Base-by-base conservation (phyloP, 1,139 yeast genomes). In the Geotrichum candidum region DNA sequence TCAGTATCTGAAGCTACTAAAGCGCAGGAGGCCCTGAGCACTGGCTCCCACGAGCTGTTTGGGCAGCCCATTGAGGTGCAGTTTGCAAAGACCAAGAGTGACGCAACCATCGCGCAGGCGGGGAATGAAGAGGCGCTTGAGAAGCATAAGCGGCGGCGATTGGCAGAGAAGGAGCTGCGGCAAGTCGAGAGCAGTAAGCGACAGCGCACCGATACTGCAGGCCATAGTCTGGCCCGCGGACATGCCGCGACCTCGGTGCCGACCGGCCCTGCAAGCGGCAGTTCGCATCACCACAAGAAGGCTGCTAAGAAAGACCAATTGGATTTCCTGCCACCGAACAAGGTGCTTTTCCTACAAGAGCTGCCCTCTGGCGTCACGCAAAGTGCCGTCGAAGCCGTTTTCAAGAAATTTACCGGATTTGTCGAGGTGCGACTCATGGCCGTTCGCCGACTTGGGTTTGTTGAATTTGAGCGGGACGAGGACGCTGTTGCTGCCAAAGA, bases 391-490 rank as follows among this genome's bases (percentile, higher is more conserved):
- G 71, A 75, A 1, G 76, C 70, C 0, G 68, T 77, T 0, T 90
- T 88, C 68, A 78, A 76, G 4, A 68, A 74, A 15, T 83, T 74
- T 66, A 73, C 77, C 1, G 96, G 96, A 0, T 87, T 85, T 65
- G 75, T 82, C 31, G 88, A 85, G 64, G 78, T 86, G 0, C 82
- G 96, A 60, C 75, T 84, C 58, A 90, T 94, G 46, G 79, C 82
- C 2, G 83, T 85, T 1, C 80, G 90, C 57, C 81, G 82, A 53
- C 82, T 94, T 60, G 96, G 95, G 7, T 88, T 94, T 73, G 82
- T 94, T 13, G 97, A 94, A 69, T 94, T 86, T 71, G 85, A 82
- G 46, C 75, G 77, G 6, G 86, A 84, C 33, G 73, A 72, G 4
- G 77, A 78, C 53, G 86, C 90, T 0, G 74, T 79, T 0, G 72